phyloP scores from a whole-genome alignment of 495 filamentous ascomycete genomes.

The Choiromyces venosus region DNA sequence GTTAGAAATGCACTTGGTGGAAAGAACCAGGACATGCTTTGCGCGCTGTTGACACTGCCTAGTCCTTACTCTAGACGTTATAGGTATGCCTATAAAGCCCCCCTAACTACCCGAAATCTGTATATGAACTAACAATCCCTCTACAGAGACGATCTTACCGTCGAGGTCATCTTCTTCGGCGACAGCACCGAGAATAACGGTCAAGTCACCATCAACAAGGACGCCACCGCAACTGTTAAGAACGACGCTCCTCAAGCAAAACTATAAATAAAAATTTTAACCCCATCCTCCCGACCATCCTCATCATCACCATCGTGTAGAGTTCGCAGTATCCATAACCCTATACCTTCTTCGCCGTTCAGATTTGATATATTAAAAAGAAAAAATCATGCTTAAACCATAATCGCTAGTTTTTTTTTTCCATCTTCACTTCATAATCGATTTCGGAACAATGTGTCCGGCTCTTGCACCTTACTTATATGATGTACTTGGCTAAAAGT shows the following conservation, averaged over 20 bases:
- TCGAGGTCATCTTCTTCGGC: conserved; percentile 98
- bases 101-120: background rate
- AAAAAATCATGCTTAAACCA: background rate
- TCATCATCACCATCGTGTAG: background rate
- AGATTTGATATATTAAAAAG: background rate
- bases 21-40: conserved; percentile 88
- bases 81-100: conserved; percentile 53
- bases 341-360: background rate
- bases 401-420: background rate
- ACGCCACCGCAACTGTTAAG: conserved; percentile 64
- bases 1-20: conserved; percentile 94
- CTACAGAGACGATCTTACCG: conserved; percentile 81
- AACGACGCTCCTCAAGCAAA: conserved; percentile 52
- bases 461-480: background rate
- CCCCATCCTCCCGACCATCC: background rate
- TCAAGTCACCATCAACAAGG: conserved; percentile 72
- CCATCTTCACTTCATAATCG: background rate
- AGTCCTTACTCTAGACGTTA: conserved; percentile 87
- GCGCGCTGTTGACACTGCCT: conserved; percentile 83
- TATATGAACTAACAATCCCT: conserved; percentile 6
- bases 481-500: background rate
- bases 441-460: background rate
- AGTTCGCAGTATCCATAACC: background rate
- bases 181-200: conserved; percentile 65
- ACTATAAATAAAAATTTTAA: conserved; percentile 44